These are phyloP conservation scores for Phytophthora pisi DNA, from an alignment of 352 stramenopile species.

Conservation along the genomic window DNA sequence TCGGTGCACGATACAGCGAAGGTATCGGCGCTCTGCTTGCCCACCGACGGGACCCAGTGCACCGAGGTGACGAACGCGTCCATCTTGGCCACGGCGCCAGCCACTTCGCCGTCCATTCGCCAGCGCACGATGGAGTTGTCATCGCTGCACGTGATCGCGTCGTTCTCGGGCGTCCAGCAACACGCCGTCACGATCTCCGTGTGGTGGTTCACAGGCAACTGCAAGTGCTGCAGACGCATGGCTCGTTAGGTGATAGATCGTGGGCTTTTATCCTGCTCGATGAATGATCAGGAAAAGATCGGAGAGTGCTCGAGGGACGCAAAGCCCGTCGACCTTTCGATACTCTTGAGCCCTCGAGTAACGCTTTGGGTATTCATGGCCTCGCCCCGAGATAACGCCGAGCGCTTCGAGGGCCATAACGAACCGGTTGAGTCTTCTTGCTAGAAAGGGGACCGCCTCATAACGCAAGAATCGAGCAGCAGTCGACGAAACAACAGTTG, in stretches of 20 bases:
- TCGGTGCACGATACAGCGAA: slow-evolving; percentile 93
- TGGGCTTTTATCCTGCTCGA: too few relatives aligned
- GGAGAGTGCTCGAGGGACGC: slow-evolving; percentile 1
- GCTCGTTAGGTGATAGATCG: neutral
- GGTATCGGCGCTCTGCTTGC: slow-evolving; percentile 81
- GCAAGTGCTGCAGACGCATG: slow-evolving; percentile 85
- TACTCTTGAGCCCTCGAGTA: neutral
- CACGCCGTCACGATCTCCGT: slow-evolving; percentile 83
- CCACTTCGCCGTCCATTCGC: slow-evolving; percentile 86
- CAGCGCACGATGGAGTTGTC: slow-evolving; percentile 85
- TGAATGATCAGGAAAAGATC: slow-evolving; percentile 34
- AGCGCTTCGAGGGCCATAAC: slow-evolving; percentile 1
- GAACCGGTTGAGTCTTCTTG: slow-evolving; percentile 1
- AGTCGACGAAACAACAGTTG: slow-evolving; percentile 6
- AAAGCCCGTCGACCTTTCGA: slow-evolving; percentile 24
- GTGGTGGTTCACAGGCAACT: slow-evolving; percentile 77
- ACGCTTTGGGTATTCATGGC: slow-evolving; percentile 25
- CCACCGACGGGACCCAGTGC: slow-evolving; percentile 83
- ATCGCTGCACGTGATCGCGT: slow-evolving; percentile 87
- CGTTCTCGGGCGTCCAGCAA: slow-evolving; percentile 90
- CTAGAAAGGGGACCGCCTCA: slow-evolving; percentile 6
- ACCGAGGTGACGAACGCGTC: slow-evolving; percentile 81
- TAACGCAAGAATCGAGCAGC: slow-evolving; percentile 10
- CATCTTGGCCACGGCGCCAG: slow-evolving; percentile 69
- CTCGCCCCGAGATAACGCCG: slow-evolving; percentile 2